These are phyloP conservation scores for Taphrina confusa DNA, from an alignment of 1,139 yeast species.

Conservation along the genomic window DNA sequence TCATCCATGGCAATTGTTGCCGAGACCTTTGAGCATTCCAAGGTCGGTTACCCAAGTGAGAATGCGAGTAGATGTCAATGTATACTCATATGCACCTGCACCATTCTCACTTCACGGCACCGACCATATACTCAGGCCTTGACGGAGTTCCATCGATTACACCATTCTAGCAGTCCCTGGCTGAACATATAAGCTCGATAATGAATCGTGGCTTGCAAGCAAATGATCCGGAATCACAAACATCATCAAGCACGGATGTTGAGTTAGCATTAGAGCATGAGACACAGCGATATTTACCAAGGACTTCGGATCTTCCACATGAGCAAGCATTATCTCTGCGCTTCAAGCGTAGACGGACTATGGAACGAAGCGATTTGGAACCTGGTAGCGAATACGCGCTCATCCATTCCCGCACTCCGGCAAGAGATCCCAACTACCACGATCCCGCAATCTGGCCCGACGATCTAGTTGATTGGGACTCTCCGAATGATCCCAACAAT, in stretches of 20 bases:
- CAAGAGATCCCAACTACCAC: constrained; percentile 19
- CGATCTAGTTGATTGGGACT: constrained; percentile 51
- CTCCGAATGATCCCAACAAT: constrained; percentile 58
- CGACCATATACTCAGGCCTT: too few species aligned
- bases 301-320: not conserved
- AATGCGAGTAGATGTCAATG: not conserved
- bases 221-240: not conserved
- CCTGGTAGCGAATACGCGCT: constrained; percentile 16
- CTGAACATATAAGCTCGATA: too few species aligned
- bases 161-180: too few species aligned
- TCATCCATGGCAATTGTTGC: too few species aligned
- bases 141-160: too few species aligned
- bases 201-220: not conserved
- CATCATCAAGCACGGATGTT: not conserved
- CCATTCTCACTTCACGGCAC: not conserved
- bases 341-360: constrained; percentile 4
- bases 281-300: not conserved
- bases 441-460: constrained; percentile 23
- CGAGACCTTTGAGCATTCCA: too few species aligned
- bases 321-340: not conserved
- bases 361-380: constrained; percentile 2
- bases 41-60: not conserved
- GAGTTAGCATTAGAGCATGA: not conserved
- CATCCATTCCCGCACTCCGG: constrained; percentile 14
- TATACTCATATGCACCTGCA: not conserved